phyloP scores from a whole-genome alignment of 2,329 filamentous ascomycete genomes.

The Chaetoscypha palmicola region DNA sequence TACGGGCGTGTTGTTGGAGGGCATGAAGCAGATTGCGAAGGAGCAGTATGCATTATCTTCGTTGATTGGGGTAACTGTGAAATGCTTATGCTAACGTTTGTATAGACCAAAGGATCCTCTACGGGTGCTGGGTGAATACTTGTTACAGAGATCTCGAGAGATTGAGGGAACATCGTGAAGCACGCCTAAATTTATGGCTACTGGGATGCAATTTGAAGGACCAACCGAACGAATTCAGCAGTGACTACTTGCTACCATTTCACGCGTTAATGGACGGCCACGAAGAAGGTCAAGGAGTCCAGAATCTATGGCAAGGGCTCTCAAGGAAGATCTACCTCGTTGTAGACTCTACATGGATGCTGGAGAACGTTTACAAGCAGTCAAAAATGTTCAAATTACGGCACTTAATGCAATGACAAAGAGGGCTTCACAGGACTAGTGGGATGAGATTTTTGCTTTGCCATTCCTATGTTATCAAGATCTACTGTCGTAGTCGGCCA shows the following conservation, averaged over 20 bases:
- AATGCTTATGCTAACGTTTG: constrained; percentile 5
- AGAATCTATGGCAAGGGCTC: too few relatives aligned
- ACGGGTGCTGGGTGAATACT: constrained; percentile 61
- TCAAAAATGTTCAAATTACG: neutral
- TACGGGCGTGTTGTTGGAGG: constrained; percentile 60
- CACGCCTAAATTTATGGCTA: too few relatives aligned
- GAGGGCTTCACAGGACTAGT: constrained; percentile 5
- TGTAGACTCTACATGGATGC: neutral
- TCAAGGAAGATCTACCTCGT: neutral
- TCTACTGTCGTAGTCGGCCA: constrained; percentile 21
- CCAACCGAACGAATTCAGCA: too few relatives aligned
- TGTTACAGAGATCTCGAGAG: constrained; percentile 62
- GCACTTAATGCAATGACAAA: neutral
- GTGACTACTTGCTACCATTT: too few relatives aligned
- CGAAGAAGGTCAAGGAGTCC: too few relatives aligned
- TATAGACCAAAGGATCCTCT: constrained; percentile 60
- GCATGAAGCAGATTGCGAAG: constrained; percentile 65
- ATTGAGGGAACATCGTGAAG: constrained; percentile 41
- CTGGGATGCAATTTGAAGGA: too few relatives aligned
- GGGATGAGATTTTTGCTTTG: constrained; percentile 27
- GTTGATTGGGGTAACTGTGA: neutral
- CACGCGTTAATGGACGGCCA: too few relatives aligned
- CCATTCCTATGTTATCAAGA: constrained; percentile 23
- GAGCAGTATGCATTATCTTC: constrained; percentile 52
- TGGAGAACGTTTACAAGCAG: neutral